A percentile compares a stretch with the other conserved stretches of the same genome.
Conservation (phyloP, 306 rosid species). For the Vicia villosa region DNA sequence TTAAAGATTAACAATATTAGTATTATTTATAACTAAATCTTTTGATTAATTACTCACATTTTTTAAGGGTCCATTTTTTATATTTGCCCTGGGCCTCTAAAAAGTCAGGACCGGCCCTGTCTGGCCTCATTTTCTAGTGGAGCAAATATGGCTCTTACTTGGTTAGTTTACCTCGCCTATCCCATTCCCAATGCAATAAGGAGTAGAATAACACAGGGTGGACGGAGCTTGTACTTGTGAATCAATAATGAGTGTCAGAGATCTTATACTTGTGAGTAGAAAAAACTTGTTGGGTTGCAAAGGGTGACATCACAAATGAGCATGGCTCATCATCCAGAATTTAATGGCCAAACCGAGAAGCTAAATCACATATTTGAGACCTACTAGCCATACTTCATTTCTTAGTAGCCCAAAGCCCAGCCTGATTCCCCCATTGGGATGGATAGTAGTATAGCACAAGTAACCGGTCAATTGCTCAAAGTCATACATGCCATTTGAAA, state of each 20-base stretch:
- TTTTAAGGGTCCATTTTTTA: no score
- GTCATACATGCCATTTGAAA: neutral
- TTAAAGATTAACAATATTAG: no score
- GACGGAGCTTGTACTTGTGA: no score
- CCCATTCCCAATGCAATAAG: neutral
- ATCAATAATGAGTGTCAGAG: neutral
- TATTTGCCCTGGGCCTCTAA: no score
- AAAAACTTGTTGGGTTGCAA: neutral
- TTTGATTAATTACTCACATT: no score
- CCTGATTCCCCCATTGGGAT: neutral
- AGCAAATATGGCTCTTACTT: neutral
- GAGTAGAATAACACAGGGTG: neutral
- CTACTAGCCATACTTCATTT: neutral
- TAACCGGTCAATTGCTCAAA: neutral
- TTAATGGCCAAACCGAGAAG: neutral
- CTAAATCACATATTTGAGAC: neutral
- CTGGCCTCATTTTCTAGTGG: neutral
- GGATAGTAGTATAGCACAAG: neutral
- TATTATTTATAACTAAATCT: no score
- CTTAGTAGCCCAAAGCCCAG: neutral
- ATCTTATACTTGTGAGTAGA: neutral
- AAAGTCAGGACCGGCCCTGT: no score
- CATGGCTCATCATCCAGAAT: neutral
- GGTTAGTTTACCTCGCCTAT: neutral
- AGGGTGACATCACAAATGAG: neutral